Evolutionary conservation across 2,329 filamentous ascomycete species (phyloP).

Genomic region (Arthrocladium fulminans): DNA sequence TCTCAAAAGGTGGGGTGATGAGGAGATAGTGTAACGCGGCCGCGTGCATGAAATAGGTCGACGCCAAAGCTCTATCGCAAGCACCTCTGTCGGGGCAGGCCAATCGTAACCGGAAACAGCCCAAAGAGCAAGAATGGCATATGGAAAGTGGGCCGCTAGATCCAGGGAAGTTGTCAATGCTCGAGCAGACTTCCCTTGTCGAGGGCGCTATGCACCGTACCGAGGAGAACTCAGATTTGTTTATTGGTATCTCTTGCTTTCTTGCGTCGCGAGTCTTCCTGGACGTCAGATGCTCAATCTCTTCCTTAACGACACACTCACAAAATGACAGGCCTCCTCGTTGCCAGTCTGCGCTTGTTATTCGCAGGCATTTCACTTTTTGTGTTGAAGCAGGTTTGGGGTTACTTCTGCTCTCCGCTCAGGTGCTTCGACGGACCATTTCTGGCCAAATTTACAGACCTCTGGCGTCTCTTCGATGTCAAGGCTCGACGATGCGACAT

Average conservation of each 20-base stretch:
- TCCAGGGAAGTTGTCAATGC: too few relatives aligned
- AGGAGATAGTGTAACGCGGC: too few relatives aligned
- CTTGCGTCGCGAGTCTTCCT: not conserved
- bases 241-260: not conserved
- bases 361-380: not conserved
- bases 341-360: not conserved
- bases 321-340: not conserved
- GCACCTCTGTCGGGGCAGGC: not conserved
- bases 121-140: too few relatives aligned
- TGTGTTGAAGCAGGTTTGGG: not conserved
- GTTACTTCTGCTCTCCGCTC: not conserved
- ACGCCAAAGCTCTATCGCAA: not conserved
- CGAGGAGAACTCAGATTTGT: not conserved
- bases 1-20: too few relatives aligned
- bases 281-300: not conserved
- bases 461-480: constrained; percentile 31
- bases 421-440: constrained; percentile 14
- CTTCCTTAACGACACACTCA: not conserved
- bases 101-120: not conserved
- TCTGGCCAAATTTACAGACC: constrained; percentile 28
- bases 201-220: not conserved
- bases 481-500: constrained; percentile 23
- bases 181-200: too few relatives aligned
- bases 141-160: too few relatives aligned
- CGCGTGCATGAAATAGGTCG: too few relatives aligned